Conservation (phyloP, 2,329 filamentous ascomycete species). For the Calonectria ilicicola region DNA sequence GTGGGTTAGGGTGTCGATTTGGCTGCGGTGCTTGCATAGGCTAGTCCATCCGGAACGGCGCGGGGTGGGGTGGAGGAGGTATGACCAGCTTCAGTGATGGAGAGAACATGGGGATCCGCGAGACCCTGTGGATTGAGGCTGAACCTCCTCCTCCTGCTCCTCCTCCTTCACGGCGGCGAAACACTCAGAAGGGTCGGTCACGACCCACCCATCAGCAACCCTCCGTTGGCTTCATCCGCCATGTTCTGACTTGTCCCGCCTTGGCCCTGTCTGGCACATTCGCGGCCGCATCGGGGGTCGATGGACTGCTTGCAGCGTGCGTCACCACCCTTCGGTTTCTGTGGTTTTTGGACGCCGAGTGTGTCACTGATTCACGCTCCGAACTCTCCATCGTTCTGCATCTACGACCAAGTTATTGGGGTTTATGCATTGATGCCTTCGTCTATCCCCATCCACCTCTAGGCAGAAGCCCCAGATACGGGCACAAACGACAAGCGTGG, state of each 20-base stretch:
- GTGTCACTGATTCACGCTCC: slow-evolving; percentile 8
- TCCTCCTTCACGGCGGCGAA: not conserved
- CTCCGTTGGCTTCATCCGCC: not conserved
- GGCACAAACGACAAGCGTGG: not conserved
- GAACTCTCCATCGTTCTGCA: slow-evolving; percentile 13
- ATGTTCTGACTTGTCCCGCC: slow-evolving; percentile 8
- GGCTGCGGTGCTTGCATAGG: not conserved
- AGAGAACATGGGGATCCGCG: not conserved
- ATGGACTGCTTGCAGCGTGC: slow-evolving; percentile 13
- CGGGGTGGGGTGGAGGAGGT: not conserved
- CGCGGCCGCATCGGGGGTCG: not conserved
- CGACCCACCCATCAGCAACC: slow-evolving; percentile 8
- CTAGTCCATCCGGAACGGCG: slow-evolving; percentile 3
- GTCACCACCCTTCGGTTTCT: not conserved
- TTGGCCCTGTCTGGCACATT: not conserved
- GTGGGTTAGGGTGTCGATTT: not conserved
- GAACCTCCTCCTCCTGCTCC: no score
- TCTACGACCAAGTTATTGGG: not conserved
- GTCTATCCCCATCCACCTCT: slow-evolving; percentile 15
- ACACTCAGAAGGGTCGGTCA: not conserved
- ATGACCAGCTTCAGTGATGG: not conserved
- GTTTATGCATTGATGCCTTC: slow-evolving; percentile 1
- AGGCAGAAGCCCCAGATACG: slow-evolving; percentile 17
- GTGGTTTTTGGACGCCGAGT: not conserved
- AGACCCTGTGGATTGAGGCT: slow-evolving; percentile 10